These are phyloP conservation scores for Ceratocystis huliohia DNA, from an alignment of 2,329 filamentous ascomycete species.

Conservation along the genomic window DNA sequence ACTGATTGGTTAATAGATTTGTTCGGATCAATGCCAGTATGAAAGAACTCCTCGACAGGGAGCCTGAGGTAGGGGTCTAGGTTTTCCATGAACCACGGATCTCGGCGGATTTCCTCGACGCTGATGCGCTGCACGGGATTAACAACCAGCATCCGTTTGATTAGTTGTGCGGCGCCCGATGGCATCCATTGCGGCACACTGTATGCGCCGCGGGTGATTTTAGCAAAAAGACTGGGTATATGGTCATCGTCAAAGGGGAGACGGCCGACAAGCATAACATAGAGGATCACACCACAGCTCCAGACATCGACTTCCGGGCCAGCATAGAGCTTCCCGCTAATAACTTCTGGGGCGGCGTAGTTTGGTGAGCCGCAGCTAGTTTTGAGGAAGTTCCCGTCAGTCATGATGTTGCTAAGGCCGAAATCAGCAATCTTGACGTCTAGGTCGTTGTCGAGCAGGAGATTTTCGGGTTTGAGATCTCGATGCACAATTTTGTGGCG, in stretches of 20 bases:
- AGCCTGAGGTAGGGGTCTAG: slow-evolving; percentile 76
- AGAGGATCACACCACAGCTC: slow-evolving; percentile 89
- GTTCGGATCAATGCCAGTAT: slow-evolving; percentile 86
- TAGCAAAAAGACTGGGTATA: slow-evolving; percentile 92
- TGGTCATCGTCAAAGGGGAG: slow-evolving; percentile 97
- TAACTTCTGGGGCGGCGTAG: slow-evolving; percentile 94
- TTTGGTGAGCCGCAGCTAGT: slow-evolving; percentile 97
- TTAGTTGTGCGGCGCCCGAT: slow-evolving; percentile 64
- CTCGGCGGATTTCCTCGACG: slow-evolving; percentile 81
- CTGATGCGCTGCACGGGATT: slow-evolving; percentile 91
- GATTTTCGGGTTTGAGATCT: slow-evolving; percentile 92
- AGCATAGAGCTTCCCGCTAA: slow-evolving; percentile 93
- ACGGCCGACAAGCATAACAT: slow-evolving; percentile 66
- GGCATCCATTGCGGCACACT: slow-evolving; percentile 86
- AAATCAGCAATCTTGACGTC: slow-evolving; percentile 99
- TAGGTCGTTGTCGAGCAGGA: slow-evolving; percentile 84
- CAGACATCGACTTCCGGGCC: slow-evolving; percentile 97
- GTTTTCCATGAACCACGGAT: slow-evolving; percentile 86
- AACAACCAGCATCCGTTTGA: slow-evolving; percentile 87
- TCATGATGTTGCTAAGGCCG: slow-evolving; percentile 98
- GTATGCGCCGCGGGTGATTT: slow-evolving; percentile 90
- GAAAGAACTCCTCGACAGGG: slow-evolving; percentile 80
- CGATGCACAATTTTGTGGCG: slow-evolving; percentile 97
- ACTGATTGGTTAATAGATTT: slow-evolving; percentile 81
- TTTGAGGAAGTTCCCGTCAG: slow-evolving; percentile 96